Percentiles rank a stretch among this genome's conserved stretches.
These are phyloP conservation scores for Lagenaria siceraria DNA, from an alignment of 306 rosid species.

Conservation along the genomic window DNA sequence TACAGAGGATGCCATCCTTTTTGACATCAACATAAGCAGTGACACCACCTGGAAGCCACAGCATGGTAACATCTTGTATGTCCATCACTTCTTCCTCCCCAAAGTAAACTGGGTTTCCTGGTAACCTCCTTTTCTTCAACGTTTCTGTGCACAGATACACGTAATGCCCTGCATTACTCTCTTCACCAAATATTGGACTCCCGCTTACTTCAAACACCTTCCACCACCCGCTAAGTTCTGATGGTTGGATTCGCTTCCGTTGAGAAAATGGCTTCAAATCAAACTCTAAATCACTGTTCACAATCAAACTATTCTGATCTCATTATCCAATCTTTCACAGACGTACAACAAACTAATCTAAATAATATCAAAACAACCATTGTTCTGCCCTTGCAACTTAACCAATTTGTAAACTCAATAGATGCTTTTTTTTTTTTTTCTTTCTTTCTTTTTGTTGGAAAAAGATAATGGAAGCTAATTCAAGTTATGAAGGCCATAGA, in stretches of 20 bases:
- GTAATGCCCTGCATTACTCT: conserved; percentile 18
- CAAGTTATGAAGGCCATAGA: not conserved
- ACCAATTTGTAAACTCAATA: too few species aligned
- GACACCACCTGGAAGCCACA: conserved; percentile 93
- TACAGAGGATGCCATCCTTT: conserved; percentile 71
- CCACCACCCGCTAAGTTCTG: conserved; percentile 77
- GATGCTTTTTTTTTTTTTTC: too few species aligned
- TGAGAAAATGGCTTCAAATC: conserved; percentile 59
- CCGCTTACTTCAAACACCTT: conserved; percentile 81
- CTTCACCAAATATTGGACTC: conserved; percentile 56
- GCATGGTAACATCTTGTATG: conserved; percentile 59
- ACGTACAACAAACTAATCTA: too few species aligned
- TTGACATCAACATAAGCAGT: conserved; percentile 65
- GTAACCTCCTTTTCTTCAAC: conserved; percentile 56
- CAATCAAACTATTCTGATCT: not conserved
- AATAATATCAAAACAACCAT: too few species aligned
- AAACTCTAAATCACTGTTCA: conserved; percentile 44
- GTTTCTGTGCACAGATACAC: conserved; percentile 74
- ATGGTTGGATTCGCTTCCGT: conserved; percentile 54
- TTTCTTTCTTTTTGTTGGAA: too few species aligned
- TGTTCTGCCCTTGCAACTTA: too few species aligned
- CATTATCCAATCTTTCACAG: not conserved
- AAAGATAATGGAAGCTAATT: not conserved
- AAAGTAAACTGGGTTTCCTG: conserved; percentile 37
- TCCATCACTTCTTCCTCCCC: conserved; percentile 75